phyloP scores from a whole-genome alignment of 371 early-diverging fungal genomes.

The Mucor circinelloides region DNA sequence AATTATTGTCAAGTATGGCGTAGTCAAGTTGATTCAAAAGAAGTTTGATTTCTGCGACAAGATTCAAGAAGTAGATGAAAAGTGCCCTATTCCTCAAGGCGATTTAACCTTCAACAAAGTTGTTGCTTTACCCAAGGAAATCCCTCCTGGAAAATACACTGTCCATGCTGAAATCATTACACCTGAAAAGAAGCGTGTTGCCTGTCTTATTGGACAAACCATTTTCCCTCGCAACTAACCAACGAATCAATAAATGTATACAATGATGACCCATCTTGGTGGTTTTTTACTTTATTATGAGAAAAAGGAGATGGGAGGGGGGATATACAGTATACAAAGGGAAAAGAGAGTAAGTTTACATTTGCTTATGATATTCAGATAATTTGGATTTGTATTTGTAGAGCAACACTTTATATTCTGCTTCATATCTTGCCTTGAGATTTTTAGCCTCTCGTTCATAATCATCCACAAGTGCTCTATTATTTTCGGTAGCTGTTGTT shows the following conservation, averaged over 20 bases:
- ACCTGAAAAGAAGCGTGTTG: conserved; percentile 28
- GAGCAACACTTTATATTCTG: neutral
- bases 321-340: too few relatives aligned
- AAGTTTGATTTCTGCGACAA: conserved; percentile 59
- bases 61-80: conserved; percentile 48
- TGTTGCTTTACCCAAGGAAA: conserved; percentile 59
- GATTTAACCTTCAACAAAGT: conserved; percentile 40
- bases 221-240: conserved; percentile 22
- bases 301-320: too few relatives aligned
- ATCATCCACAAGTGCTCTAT: neutral
- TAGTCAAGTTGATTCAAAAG: conserved; percentile 40
- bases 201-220: conserved; percentile 35
- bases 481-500: neutral
- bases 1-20: conserved; percentile 55
- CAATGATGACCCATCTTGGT: too few relatives aligned
- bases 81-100: conserved; percentile 60
- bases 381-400: neutral
- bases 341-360: neutral
- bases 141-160: conserved; percentile 45
- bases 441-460: neutral
- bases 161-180: conserved; percentile 37
- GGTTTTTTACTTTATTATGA: too few relatives aligned
- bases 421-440: neutral
- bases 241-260: neutral
- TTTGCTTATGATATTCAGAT: neutral